Evolutionary conservation across 345 rosid genomes (phyloP).

Genomic region (Salix dunnii): DNA sequence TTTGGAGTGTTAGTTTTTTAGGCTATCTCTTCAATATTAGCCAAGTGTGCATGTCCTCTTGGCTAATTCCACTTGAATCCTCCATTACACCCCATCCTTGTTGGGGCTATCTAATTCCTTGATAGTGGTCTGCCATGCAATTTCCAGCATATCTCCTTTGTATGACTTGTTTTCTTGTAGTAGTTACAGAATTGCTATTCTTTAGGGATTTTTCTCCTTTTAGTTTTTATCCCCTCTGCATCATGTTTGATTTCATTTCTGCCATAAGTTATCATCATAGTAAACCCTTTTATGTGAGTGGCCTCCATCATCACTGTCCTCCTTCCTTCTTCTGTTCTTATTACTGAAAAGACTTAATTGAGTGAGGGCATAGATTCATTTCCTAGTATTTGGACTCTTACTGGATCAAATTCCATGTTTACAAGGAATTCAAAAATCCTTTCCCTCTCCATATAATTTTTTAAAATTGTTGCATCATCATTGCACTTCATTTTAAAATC

Average conservation of each 20-base stretch:
- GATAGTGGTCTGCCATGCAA: too few relatives aligned
- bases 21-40: rapidly evolving
- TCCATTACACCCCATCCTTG: neutral
- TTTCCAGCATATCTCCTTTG: neutral
- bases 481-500: too few relatives aligned
- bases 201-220: neutral
- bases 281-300: neutral
- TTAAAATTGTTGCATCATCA: neutral
- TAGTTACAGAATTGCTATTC: neutral
- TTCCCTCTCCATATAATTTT: too few relatives aligned
- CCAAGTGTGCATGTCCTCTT: neutral
- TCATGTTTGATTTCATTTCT: too few relatives aligned
- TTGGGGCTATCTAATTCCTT: too few relatives aligned
- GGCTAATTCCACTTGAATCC: neutral
- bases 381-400: too few relatives aligned
- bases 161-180: neutral
- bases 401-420: too few relatives aligned
- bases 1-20: rapidly evolving
- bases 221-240: neutral
- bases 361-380: neutral
- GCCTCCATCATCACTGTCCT: neutral
- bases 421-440: too few relatives aligned
- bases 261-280: too few relatives aligned
- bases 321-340: neutral
- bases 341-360: neutral